Evolutionary conservation across 1,284 basidiomycete species (phyloP), one percentile per base, ranked within the genome.

Genomic region (Rhodotorula sp.): DNA sequence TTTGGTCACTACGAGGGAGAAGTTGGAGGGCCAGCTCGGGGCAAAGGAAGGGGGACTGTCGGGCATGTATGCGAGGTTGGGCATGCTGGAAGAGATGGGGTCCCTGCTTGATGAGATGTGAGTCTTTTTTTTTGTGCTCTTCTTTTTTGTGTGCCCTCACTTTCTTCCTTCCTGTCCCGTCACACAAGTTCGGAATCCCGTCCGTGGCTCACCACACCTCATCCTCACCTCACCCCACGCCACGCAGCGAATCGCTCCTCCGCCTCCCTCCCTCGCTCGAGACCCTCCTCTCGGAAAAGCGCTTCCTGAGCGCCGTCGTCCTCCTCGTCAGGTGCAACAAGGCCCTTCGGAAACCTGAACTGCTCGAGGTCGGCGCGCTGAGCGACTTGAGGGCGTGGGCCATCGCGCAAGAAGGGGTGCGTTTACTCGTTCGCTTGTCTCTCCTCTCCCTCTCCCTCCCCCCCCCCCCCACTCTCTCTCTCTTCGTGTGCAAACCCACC

Each of bases 211-310:
- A 51, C 24, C 20, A n/a, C 6, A 14, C 12, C 51, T 53, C 46
- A 22, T 48, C 14, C 58, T 44, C 14, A n/a, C 58, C 58, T 54
- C 26, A 4, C 29, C 54, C 29, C 15, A 8, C 3, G 55, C 14
- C 10, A 1, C 26, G 22, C 74, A 96, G 95, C 67, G 95, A 98
- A 79, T 86, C 91, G 76, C 83, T 99, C 51, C 95, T 94, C 80
- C 85, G 88, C 60, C 89, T 98, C 0, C 95, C 96, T 1, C 96
- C 99, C 78, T 85, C 89, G 29, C 84, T 99, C 42, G 96, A 99
- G 80, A 88, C 89, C 8, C 83, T 98, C n/a, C 93, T 99, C 80
- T 91, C 94, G 1, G 96, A 98, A 80, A 99, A 99, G 80, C 87
- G 91, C 12, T 87, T 98, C 62, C 82, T 98, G 49, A 89, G 95